Base-by-base conservation (phyloP, 208 protist genomes). In the Wallacemonas sp. region DNA sequence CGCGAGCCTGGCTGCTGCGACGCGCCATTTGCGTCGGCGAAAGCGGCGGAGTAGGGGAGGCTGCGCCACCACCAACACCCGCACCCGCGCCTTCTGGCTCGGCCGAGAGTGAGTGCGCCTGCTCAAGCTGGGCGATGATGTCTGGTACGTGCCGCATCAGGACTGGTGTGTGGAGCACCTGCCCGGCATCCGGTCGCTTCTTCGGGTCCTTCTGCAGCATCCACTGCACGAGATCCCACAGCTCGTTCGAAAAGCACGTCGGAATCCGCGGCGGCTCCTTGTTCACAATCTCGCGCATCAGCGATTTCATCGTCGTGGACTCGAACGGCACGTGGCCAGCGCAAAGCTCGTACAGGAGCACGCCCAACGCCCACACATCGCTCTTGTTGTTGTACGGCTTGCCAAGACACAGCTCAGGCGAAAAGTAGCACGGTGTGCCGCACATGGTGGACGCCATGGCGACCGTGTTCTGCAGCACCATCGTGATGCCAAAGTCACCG, bases 361-460 rank as follows among this genome's bases (percentile, higher is more conserved):
- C 86, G 3, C 93, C 93, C 0, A 97, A 72, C 0, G 94, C 88
- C 93, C 95, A 98, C 17, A 97, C 75, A 67, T 98, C 95, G 43
- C 86, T 88, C 69, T 97, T 97, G 68, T 89, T 90, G 76, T 98
- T 98, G 84, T 98, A 98, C 38, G 93, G 85, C 58, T 90, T 80
- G 33, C 92, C 93, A 46, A 87, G 49, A 70, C 93, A 98, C 54
- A 98, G 75, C 73, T 98, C 94, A 21, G 95, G 97, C 0, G 87
- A 96, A 66, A 98, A 94, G 76, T 98, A 98, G 74, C 96, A 98
- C 27, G 97, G 97, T 26, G 97, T 98, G 11, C 97, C 97, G 32
- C 97, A 96, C 78, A 97, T 89, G n/a, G 96, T 98, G 41, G 85
- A 83, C 19, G 92, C 92, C 89, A 96, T 93, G 0, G 83, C 83